Evolutionary conservation across 805 yeast species (phyloP).

Genomic region (Cyberlindnera lachancei): DNA sequence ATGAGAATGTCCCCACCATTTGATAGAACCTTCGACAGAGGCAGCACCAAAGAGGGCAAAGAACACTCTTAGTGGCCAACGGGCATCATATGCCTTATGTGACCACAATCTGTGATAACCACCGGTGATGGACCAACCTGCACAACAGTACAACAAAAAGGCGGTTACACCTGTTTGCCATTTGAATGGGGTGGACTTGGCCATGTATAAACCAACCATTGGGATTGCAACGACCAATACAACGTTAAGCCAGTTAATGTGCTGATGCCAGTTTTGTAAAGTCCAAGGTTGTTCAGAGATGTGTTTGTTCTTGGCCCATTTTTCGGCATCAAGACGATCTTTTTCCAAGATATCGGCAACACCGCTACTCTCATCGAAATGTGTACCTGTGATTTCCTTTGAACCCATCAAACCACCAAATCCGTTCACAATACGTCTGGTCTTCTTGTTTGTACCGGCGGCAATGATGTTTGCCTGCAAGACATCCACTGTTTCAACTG

Average conservation of each 20-base stretch:
- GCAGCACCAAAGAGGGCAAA: conserved; percentile 78
- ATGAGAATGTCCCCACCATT: conserved; percentile 87
- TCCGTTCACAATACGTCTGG: conserved; percentile 69
- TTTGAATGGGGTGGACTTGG: conserved; percentile 40
- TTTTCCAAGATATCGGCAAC: conserved; percentile 38
- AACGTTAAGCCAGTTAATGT: conserved; percentile 73
- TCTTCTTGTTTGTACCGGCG: conserved; percentile 69
- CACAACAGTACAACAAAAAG: conserved; percentile 43
- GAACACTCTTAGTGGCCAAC: conserved; percentile 50
- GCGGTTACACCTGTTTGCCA: conserved; percentile 23
- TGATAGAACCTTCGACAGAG: conserved; percentile 76
- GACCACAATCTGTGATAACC: conserved; percentile 81
- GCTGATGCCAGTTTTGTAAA: conserved; percentile 58
- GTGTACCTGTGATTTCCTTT: conserved; percentile 57
- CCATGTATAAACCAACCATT: conserved; percentile 38
- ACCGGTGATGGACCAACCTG: conserved; percentile 75
- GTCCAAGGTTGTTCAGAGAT: conserved; percentile 81
- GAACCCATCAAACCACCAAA: conserved; percentile 81
- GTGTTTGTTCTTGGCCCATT: conserved; percentile 38
- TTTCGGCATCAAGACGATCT: conserved; percentile 34
- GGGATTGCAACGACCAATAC: conserved; percentile 60
- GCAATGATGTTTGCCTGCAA: conserved; percentile 71
- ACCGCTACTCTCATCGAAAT: conserved; percentile 52
- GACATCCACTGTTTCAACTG: conserved; percentile 42
- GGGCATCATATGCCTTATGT: conserved; percentile 65